phyloP scores from a whole-genome alignment of 2,329 filamentous ascomycete species.

The Ascochyta koolunga region DNA sequence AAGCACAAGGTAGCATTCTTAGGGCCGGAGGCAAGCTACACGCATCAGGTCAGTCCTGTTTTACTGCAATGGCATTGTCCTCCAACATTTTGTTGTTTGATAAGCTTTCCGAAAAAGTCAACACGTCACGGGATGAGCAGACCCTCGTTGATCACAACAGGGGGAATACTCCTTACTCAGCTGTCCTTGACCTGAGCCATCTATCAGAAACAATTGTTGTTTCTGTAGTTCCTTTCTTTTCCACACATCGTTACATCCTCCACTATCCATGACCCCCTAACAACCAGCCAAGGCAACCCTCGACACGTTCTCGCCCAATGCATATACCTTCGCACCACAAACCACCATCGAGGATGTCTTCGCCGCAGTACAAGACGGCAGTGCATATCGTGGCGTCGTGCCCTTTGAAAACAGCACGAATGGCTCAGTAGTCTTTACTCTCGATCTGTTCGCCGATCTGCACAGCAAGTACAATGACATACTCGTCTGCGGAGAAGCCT shows the following conservation, averaged over 20 bases:
- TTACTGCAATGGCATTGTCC: neutral
- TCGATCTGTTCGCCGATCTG: conserved; percentile 86
- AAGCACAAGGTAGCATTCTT: conserved; percentile 60
- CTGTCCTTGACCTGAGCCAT: too few species aligned
- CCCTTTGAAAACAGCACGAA: conserved; percentile 97
- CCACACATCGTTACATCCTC: too few species aligned
- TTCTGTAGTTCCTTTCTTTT: too few species aligned
- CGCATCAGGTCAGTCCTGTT: conserved; percentile 64
- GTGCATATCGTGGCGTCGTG: conserved; percentile 76
- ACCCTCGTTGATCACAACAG: neutral
- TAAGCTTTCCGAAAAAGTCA: conserved; percentile 4
- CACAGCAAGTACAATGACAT: conserved; percentile 69
- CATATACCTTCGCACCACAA: conserved; percentile 50
- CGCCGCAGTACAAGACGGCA: conserved; percentile 71
- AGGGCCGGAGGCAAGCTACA: conserved; percentile 70
- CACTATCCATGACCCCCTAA: neutral
- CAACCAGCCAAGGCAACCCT: conserved; percentile 58
- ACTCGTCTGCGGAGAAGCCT: conserved; percentile 80
- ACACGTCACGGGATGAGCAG: neutral
- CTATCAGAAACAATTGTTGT: too few species aligned
- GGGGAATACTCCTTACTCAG: neutral
- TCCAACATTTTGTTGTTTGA: neutral
- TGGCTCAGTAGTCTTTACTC: conserved; percentile 85
- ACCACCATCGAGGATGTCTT: conserved; percentile 73
- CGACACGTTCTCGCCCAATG: conserved; percentile 52